A percentile compares a stretch with the other conserved stretches of the same genome.
Evolutionary conservation across 306 rosid species (phyloP).

Genomic region (Cucumis sativus): Cucumber_9930_V3 NC_026660.2:12459501-12460000

Average conservation of each 20-base stretch:
- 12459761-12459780: conserved; percentile 63
- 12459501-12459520: conserved; percentile 51
- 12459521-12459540: conserved; percentile 67
- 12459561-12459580: conserved; percentile 67
- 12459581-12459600: conserved; percentile 39
- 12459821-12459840: conserved; percentile 44
- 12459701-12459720: conserved; percentile 49
- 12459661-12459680: conserved; percentile 54
- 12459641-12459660: conserved; percentile 84
- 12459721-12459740: conserved; percentile 73
- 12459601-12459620: conserved; percentile 57
- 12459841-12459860: conserved; percentile 77
- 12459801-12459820: conserved; percentile 51
- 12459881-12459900: background rate
- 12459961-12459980: background rate
- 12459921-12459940: background rate
- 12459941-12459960: background rate
- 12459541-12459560: conserved; percentile 76
- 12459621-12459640: conserved; percentile 78
- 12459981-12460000: background rate
- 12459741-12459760: conserved; percentile 46
- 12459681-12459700: conserved; percentile 73
- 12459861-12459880: conserved; percentile 4
- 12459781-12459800: conserved; percentile 61
- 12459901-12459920: background rate